A percentile compares a stretch with the other conserved stretches of the same genome.
Evolutionary conservation across 352 stramenopile genomes (phyloP).

Genomic region (Aphanomyces cochlioides): DNA sequence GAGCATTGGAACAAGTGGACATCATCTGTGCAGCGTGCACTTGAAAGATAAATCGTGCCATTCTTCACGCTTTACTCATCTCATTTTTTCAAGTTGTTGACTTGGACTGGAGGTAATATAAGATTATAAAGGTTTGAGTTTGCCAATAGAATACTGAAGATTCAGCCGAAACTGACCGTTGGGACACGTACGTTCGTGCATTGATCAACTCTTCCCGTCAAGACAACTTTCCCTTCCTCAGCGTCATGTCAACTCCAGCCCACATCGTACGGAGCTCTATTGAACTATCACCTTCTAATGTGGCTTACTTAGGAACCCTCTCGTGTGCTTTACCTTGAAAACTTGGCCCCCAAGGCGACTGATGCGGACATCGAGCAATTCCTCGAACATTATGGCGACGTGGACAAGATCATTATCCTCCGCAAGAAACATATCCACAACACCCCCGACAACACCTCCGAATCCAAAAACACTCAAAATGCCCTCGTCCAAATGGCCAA

Average conservation of each 20-base stretch:
- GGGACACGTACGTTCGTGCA: too few relatives aligned
- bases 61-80: too few relatives aligned
- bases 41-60: too few relatives aligned
- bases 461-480: slow-evolving; percentile 14
- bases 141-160: too few relatives aligned
- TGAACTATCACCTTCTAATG: too few relatives aligned
- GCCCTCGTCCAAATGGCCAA: slow-evolving; percentile 27
- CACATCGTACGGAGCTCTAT: neutral
- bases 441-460: neutral
- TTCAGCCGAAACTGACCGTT: too few relatives aligned
- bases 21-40: too few relatives aligned
- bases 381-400: slow-evolving; percentile 62
- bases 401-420: slow-evolving; percentile 71
- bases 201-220: too few relatives aligned
- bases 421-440: slow-evolving; percentile 37
- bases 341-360: slow-evolving; percentile 65
- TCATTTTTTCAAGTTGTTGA: too few relatives aligned
- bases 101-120: too few relatives aligned
- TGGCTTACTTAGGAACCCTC: slow-evolving; percentile 3
- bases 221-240: neutral
- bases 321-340: slow-evolving; percentile 58
- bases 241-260: neutral
- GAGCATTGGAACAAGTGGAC: too few relatives aligned
- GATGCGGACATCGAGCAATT: slow-evolving; percentile 56
- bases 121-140: too few relatives aligned